Percentiles rank a stretch among this genome's conserved stretches.
Evolutionary conservation across 2,329 filamentous ascomycete genomes (phyloP).

Genomic region (Alternaria sp.): DNA sequence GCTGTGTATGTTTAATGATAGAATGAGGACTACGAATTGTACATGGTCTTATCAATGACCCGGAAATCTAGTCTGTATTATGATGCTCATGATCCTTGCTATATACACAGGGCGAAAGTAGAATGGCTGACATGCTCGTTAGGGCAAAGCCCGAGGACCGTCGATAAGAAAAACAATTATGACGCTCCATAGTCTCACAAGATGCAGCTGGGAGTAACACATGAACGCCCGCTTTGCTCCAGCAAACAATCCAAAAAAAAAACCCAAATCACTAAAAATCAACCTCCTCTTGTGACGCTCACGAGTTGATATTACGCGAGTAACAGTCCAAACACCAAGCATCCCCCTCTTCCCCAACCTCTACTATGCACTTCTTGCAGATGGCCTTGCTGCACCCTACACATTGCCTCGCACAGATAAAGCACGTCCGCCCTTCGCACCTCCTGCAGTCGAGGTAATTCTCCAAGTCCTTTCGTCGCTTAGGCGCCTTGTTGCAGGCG

Average conservation of each 20-base stretch:
- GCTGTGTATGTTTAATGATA: background rate
- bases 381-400: conserved; percentile 60
- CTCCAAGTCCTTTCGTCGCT: conserved; percentile 71
- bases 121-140: background rate
- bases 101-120: background rate
- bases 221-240: conserved; percentile 8
- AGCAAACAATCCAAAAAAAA: background rate
- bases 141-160: background rate
- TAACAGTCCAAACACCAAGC: conserved; percentile 72
- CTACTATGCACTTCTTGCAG: conserved; percentile 75
- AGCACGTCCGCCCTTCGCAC: conserved; percentile 71
- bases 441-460: conserved; percentile 71
- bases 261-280: background rate
- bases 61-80: background rate
- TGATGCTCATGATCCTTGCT: background rate
- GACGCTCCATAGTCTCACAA: background rate
- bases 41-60: background rate
- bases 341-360: conserved; percentile 70
- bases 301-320: conserved; percentile 33
- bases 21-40: background rate
- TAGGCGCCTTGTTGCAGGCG: conserved; percentile 72
- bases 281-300: background rate
- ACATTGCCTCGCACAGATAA: conserved; percentile 73
- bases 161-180: background rate
- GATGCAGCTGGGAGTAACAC: background rate